phyloP scores from a whole-genome alignment of 306 rosid genomes.

The Casuarina equisetifolia region DNA sequence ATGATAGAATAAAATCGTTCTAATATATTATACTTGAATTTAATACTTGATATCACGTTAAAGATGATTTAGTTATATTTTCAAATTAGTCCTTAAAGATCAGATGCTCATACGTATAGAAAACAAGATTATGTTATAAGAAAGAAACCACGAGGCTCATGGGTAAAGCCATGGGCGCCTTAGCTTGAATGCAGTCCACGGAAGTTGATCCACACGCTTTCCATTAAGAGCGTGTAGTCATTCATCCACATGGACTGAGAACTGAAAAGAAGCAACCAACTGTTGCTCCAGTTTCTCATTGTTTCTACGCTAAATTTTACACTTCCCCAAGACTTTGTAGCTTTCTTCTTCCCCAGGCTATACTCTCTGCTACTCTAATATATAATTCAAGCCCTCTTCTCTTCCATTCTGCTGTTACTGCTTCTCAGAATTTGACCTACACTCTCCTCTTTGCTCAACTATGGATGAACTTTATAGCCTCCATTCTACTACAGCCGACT shows the following conservation, averaged over 20 bases:
- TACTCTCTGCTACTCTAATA: background rate
- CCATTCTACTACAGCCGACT: slow-evolving; percentile 16
- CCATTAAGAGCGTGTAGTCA: background rate
- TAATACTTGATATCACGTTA: too few species aligned
- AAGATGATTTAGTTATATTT: too few species aligned
- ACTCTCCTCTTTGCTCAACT: background rate
- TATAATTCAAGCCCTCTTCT: background rate
- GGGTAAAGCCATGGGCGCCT: too few species aligned
- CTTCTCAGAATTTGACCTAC: too few species aligned
- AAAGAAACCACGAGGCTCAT: too few species aligned
- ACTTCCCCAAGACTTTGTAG: slow-evolving; percentile 23
- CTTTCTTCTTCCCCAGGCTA: background rate
- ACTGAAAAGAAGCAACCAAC: slow-evolving; percentile 11
- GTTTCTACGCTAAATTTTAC: slow-evolving; percentile 38
- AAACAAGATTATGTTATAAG: too few species aligned
- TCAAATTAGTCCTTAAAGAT: too few species aligned
- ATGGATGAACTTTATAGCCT: slow-evolving; percentile 51
- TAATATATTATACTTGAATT: too few species aligned
- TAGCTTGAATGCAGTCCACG: too few species aligned
- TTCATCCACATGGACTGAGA: background rate
- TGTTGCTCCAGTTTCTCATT: slow-evolving; percentile 23
- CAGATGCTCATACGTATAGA: too few species aligned
- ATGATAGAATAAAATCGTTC: too few species aligned
- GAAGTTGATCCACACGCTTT: background rate
- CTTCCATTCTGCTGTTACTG: too few species aligned